Percentiles rank a stretch among this genome's conserved stretches.
Evolutionary conservation across 345 rosid species (phyloP).

Genomic region (Sapria himalayana): DNA sequence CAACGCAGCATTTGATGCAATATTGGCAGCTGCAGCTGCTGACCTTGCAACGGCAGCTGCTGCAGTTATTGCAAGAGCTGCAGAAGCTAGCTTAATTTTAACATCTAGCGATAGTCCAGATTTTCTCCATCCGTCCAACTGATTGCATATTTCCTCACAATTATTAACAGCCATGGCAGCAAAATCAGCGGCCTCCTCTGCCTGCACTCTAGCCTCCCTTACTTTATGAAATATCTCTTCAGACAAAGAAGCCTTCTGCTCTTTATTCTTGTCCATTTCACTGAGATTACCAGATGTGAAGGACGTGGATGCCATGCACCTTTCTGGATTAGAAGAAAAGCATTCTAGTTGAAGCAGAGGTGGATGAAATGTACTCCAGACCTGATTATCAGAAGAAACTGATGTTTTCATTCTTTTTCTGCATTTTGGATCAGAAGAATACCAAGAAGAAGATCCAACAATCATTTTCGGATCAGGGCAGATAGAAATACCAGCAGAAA

Average conservation of each 20-base stretch:
- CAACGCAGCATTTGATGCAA: constrained; percentile 82
- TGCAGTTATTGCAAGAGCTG: constrained; percentile 66
- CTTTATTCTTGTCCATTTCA: constrained; percentile 17
- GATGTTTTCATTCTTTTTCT: constrained; percentile 65
- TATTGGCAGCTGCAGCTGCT: constrained; percentile 92
- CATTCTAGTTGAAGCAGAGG: constrained; percentile 25
- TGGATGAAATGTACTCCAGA: constrained; percentile 20
- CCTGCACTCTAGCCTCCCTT: constrained; percentile 49
- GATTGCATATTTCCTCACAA: constrained; percentile 54
- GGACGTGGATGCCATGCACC: constrained; percentile 18
- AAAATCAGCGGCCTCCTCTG: constrained; percentile 64
- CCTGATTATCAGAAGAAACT: constrained; percentile 25
- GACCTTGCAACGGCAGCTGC: constrained; percentile 96
- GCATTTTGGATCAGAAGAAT: constrained; percentile 32
- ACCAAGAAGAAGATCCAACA: constrained; percentile 24
- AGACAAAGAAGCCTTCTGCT: constrained; percentile 24
- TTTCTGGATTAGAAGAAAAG: constrained; percentile 23
- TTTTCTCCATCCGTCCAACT: constrained; percentile 35
- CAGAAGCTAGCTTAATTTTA: constrained; percentile 59
- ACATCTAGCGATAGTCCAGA: constrained; percentile 32
- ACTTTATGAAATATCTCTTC: constrained; percentile 43
- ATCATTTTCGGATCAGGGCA: constrained; percentile 23
- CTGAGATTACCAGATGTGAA: constrained; percentile 21
- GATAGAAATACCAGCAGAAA: constrained; percentile 22
- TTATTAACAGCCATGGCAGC: constrained; percentile 64